These are phyloP conservation scores for Pyrenochaeta sp. DNA, from an alignment of 2,329 filamentous ascomycete genomes.

Conservation along the genomic window DNA sequence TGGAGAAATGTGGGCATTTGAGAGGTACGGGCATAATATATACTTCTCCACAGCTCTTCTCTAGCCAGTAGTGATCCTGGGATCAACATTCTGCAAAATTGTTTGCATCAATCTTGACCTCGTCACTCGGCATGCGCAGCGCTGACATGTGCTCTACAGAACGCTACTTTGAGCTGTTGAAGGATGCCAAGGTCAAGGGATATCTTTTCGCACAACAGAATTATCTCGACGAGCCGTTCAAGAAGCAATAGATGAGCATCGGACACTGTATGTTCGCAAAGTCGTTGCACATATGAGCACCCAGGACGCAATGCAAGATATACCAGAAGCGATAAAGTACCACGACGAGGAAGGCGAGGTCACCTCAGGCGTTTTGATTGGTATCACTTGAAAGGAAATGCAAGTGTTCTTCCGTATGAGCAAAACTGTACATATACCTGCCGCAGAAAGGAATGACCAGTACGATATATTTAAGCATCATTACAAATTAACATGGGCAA, in stretches of 20 bases:
- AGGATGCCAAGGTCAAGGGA: constrained; percentile 78
- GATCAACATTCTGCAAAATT: not conserved
- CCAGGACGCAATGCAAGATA: constrained; percentile 1
- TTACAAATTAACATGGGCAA: constrained; percentile 12
- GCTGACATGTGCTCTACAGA: constrained; percentile 61
- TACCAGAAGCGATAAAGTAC: constrained; percentile 5
- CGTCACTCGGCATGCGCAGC: not conserved
- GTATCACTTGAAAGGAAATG: constrained; percentile 13
- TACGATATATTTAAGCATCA: constrained; percentile 2
- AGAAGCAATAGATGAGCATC: constrained; percentile 44
- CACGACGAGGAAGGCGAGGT: constrained; percentile 13
- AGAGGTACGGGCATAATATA: constrained; percentile 69
- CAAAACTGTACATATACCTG: constrained; percentile 43
- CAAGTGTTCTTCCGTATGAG: constrained; percentile 25
- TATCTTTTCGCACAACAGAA: constrained; percentile 83
- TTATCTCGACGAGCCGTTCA: constrained; percentile 60
- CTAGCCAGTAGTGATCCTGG: not conserved
- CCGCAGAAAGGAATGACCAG: constrained; percentile 17
- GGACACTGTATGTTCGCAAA: constrained; percentile 1
- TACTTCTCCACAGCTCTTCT: not conserved
- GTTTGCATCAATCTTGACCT: not conserved
- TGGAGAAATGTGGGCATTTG: constrained; percentile 84
- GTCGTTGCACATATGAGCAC: not conserved
- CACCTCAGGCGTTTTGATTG: constrained; percentile 18
- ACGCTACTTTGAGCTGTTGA: constrained; percentile 80